Evolutionary conservation across 2,329 filamentous ascomycete genomes (phyloP).

Genomic region (Arthrobotrys megalospora): DNA sequence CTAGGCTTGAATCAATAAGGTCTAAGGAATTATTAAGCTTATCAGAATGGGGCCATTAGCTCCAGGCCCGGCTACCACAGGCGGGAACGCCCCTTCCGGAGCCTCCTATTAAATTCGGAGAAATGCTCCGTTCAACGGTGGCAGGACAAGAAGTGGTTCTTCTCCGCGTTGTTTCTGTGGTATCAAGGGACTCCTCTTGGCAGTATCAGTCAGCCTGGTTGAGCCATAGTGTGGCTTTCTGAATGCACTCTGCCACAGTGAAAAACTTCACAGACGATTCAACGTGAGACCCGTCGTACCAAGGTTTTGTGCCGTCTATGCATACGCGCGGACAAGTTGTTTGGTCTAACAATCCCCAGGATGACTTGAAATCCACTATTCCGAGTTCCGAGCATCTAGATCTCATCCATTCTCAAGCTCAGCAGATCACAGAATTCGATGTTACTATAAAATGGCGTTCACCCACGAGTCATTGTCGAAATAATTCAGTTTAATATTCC

Average conservation of each 20-base stretch:
- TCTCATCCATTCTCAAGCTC: too few relatives aligned
- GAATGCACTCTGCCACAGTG: constrained; percentile 13
- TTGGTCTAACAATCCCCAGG: not conserved
- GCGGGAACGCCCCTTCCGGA: not conserved
- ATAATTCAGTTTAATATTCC: not conserved
- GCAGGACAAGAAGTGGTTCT: not conserved
- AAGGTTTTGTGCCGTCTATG: not conserved
- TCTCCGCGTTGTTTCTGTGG: constrained; percentile 16
- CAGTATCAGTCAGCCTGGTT: constrained; percentile 5
- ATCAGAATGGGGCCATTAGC: too few relatives aligned
- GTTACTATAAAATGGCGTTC: too few relatives aligned
- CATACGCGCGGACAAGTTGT: not conserved
- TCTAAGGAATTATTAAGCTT: not conserved
- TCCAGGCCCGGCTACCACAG: not conserved
- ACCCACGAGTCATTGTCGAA: too few relatives aligned
- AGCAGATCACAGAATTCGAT: too few relatives aligned
- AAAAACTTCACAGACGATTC: not conserved
- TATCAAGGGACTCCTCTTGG: constrained; percentile 9
- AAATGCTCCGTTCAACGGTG: not conserved
- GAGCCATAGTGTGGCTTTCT: not conserved
- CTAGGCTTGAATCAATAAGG: not conserved
- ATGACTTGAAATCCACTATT: too few relatives aligned
- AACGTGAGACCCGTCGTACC: constrained; percentile 2
- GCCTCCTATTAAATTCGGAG: not conserved
- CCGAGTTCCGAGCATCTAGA: too few relatives aligned